Conservation (phyloP, 202 grass and related monocot species). For the Carex arenaria region DNA sequence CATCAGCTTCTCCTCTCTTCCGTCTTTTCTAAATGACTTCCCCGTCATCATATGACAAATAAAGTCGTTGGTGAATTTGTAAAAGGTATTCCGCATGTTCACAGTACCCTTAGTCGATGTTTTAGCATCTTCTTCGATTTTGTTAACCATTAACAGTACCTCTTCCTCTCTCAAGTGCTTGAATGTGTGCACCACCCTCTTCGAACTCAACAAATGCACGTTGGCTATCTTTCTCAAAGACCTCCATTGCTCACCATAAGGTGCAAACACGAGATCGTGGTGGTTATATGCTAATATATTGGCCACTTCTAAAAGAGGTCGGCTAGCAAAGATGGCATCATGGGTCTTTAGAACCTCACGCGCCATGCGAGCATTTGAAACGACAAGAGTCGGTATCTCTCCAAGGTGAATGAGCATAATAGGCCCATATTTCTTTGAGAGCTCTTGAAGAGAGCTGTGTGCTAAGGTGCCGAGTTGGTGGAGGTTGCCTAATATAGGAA, state of each 20-base stretch:
- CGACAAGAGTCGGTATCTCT: constrained; percentile 21
- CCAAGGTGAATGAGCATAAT: constrained; percentile 48
- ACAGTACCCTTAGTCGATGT: background rate
- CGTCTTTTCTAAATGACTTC: constrained; percentile 8
- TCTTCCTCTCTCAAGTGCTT: constrained; percentile 21
- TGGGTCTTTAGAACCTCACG: constrained; percentile 31
- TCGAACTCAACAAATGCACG: constrained; percentile 12
- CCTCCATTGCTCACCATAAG: constrained; percentile 32
- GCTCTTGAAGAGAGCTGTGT: constrained; percentile 20
- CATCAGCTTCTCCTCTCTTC: constrained; percentile 15
- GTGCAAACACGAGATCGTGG: constrained; percentile 3
- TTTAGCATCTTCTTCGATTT: background rate
- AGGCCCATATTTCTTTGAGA: constrained; percentile 29
- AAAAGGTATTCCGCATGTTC: constrained; percentile 11
- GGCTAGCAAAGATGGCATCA: constrained; percentile 29
- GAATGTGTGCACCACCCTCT: constrained; percentile 19
- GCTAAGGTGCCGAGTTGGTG: constrained; percentile 32
- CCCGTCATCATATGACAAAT: constrained; percentile 17
- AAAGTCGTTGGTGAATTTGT: constrained; percentile 17
- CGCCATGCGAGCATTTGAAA: constrained; percentile 26
- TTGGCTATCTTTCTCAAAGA: constrained; percentile 14
- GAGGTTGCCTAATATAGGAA: constrained; percentile 42
- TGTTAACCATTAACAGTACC: constrained; percentile 4
- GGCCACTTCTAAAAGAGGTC: background rate
- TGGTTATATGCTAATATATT: background rate